These are phyloP conservation scores for Nakaseomyces nivariensis DNA, from an alignment of 1,139 yeast species.

Conservation along the genomic window DNA sequence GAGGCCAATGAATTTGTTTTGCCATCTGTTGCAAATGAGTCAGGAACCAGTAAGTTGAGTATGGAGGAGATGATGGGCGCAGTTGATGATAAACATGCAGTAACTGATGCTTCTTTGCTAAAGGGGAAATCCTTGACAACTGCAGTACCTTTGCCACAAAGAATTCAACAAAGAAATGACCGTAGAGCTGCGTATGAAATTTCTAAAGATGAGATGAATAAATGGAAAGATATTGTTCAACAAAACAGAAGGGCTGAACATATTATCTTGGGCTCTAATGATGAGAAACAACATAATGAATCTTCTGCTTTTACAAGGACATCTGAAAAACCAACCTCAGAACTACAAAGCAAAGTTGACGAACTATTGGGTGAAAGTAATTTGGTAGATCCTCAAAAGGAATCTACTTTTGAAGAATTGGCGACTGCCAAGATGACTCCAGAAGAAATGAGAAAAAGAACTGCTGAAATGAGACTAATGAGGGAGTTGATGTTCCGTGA, in stretches of 20 bases:
- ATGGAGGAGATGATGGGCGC: slow-evolving; percentile 68
- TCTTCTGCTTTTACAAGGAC: slow-evolving; percentile 47
- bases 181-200: slow-evolving; percentile 86
- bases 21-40: slow-evolving; percentile 35
- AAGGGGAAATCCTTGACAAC: slow-evolving; percentile 40
- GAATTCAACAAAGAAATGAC: slow-evolving; percentile 79
- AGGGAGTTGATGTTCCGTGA: slow-evolving; percentile 94
- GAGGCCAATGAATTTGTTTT: slow-evolving; percentile 65
- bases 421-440: slow-evolving; percentile 74
- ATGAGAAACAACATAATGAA: slow-evolving; percentile 35
- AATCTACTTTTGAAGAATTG: slow-evolving; percentile 77
- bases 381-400: slow-evolving; percentile 61
- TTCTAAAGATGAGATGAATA: slow-evolving; percentile 73
- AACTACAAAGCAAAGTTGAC: slow-evolving; percentile 59
- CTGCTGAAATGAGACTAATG: slow-evolving; percentile 80
- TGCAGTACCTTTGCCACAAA: slow-evolving; percentile 73
- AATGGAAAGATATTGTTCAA: slow-evolving; percentile 80
- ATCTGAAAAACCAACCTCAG: slow-evolving; percentile 42
- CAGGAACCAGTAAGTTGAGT: slow-evolving; percentile 33
- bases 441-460: slow-evolving; percentile 69
- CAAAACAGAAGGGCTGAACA: slow-evolving; percentile 79
- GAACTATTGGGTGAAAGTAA: slow-evolving; percentile 54
- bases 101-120: slow-evolving; percentile 43
- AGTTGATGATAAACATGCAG: slow-evolving; percentile 38
- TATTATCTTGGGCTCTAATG: slow-evolving; percentile 50